Percentiles rank a stretch among this genome's conserved stretches.
phyloP scores from a whole-genome alignment of 768 basidiomycete genomes.

The Infundibulicybe gibba region DNA sequence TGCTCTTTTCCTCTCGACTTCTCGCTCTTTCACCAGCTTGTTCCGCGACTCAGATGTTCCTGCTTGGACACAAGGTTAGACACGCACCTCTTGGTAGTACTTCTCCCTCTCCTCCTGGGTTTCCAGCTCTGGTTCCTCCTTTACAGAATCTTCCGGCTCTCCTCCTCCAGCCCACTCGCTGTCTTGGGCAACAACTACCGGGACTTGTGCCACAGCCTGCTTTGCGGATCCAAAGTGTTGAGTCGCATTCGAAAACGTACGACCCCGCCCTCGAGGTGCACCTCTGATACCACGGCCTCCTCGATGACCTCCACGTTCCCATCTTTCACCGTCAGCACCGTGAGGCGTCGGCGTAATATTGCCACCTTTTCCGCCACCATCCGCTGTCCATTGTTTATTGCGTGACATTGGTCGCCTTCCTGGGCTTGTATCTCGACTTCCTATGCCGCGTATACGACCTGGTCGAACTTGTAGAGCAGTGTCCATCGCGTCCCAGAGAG shows the following conservation, averaged over 20 bases:
- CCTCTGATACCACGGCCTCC: slow-evolving; percentile 43
- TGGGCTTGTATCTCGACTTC: slow-evolving; percentile 7
- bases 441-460: slow-evolving; percentile 11
- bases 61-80: slow-evolving; percentile 10
- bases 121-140: slow-evolving; percentile 52
- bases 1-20: slow-evolving; percentile 64
- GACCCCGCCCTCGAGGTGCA: slow-evolving; percentile 27
- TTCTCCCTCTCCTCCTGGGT: slow-evolving; percentile 61
- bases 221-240: slow-evolving; percentile 26
- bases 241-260: slow-evolving; percentile 38
- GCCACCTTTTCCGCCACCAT: slow-evolving; percentile 29
- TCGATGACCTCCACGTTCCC: slow-evolving; percentile 61
- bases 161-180: slow-evolving; percentile 30
- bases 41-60: slow-evolving; percentile 15
- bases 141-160: slow-evolving; percentile 20
- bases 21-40: slow-evolving; percentile 72
- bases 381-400: slow-evolving; percentile 64
- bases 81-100: slow-evolving; percentile 69
- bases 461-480: slow-evolving; percentile 9
- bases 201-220: slow-evolving; percentile 11
- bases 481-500: slow-evolving; percentile 13
- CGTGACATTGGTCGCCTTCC: slow-evolving; percentile 32
- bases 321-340: slow-evolving; percentile 43
- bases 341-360: slow-evolving; percentile 28
- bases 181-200: slow-evolving; percentile 22